These are phyloP conservation scores for Delphinella strobiligena DNA, from an alignment of 2,329 filamentous ascomycete species.

Conservation along the genomic window DNA sequence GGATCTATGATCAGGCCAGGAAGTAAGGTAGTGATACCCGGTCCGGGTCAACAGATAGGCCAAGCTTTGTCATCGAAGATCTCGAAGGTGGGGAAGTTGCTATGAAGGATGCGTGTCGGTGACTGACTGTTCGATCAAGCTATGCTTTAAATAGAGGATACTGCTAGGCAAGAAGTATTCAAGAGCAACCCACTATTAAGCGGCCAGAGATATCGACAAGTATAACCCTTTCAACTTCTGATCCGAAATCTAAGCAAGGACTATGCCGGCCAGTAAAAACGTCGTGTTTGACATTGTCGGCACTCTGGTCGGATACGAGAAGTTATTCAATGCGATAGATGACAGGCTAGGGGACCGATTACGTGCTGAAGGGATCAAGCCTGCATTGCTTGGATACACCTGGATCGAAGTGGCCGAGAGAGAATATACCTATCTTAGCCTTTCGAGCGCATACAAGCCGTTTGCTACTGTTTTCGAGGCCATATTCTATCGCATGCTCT, in stretches of 20 bases:
- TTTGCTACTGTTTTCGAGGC: slow-evolving; percentile 32
- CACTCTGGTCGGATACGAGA: slow-evolving; percentile 37
- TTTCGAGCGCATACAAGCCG: slow-evolving; percentile 30
- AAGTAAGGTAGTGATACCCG: no score
- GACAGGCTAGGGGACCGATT: slow-evolving; percentile 31
- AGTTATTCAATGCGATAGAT: slow-evolving; percentile 30
- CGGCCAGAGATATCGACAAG: no score
- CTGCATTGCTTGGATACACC: slow-evolving; percentile 31
- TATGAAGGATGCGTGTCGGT: no score
- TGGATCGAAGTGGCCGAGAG: slow-evolving; percentile 38
- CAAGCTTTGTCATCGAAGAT: no score
- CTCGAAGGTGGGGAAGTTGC: no score
- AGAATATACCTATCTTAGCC: slow-evolving; percentile 38
- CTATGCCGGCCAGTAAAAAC: slow-evolving; percentile 10
- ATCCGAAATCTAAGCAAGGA: background rate
- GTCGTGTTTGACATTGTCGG: slow-evolving; percentile 35
- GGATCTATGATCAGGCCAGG: no score
- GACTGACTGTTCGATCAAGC: no score
- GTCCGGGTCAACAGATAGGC: no score
- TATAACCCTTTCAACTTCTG: no score
- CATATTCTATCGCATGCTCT: slow-evolving; percentile 39
- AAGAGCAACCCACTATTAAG: no score
- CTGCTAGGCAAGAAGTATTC: no score
- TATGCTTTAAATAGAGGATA: no score
- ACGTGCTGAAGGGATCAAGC: slow-evolving; percentile 25